These are phyloP conservation scores for Gyrodon lividus DNA, from an alignment of 768 basidiomycete species.

Conservation along the genomic window DNA sequence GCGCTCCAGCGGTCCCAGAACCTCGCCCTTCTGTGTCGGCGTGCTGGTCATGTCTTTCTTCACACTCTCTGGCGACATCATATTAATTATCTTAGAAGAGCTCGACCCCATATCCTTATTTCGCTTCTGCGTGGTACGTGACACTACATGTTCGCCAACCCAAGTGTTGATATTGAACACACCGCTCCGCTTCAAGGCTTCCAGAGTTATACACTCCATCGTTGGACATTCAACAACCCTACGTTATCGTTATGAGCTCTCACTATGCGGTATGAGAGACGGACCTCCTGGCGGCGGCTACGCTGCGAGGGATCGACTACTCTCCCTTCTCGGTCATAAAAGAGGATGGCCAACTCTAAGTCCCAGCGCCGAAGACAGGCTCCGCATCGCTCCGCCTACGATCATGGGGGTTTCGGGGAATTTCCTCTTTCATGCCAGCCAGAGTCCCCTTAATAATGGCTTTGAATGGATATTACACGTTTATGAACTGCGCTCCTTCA, in stretches of 20 bases:
- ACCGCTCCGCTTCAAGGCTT: conserved; percentile 20
- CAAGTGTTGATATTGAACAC: conserved; percentile 1
- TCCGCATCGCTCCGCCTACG: conserved; percentile 31
- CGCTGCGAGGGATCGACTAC: conserved; percentile 23
- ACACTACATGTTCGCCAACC: not conserved
- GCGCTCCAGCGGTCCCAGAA: conserved; percentile 3
- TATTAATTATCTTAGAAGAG: conserved; percentile 33
- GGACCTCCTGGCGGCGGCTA: conserved; percentile 19
- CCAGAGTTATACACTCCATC: conserved; percentile 19
- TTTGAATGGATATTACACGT: conserved; percentile 34
- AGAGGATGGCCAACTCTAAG: conserved; percentile 34
- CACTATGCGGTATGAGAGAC: conserved; percentile 30
- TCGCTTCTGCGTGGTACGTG: conserved; percentile 29
- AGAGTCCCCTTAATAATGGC: conserved; percentile 30
- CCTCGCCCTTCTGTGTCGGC: conserved; percentile 23
- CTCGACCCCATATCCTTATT: conserved; percentile 34
- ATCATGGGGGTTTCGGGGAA: conserved; percentile 33
- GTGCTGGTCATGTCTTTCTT: conserved; percentile 38
- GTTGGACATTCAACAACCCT: conserved; percentile 25
- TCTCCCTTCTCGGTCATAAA: conserved; percentile 30
- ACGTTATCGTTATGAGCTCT: conserved; percentile 34
- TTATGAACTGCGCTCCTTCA: conserved; percentile 35
- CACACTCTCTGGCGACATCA: conserved; percentile 29
- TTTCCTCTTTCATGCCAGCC: conserved; percentile 35
- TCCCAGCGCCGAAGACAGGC: conserved; percentile 31